A percentile compares a stretch with the other conserved stretches of the same genome.
Conservation (phyloP, 805 yeast genomes). For the Starmerella tilneyi region DNA sequence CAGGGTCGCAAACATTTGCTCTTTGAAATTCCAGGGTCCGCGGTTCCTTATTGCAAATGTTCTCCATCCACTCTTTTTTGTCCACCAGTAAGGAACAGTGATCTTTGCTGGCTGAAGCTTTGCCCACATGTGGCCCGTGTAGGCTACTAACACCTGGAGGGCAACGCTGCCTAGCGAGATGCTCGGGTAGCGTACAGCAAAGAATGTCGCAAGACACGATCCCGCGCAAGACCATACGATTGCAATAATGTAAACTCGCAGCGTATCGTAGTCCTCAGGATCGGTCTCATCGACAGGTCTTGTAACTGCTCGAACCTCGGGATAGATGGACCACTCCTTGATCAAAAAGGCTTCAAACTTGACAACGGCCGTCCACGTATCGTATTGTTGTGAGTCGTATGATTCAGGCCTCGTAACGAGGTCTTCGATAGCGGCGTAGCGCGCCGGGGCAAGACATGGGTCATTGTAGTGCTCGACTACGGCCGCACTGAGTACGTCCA, state of each 20-base stretch:
- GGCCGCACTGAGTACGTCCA: slow-evolving; percentile 35
- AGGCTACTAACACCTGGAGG: slow-evolving; percentile 51
- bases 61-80: background rate
- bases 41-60: background rate
- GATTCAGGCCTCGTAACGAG: slow-evolving; percentile 18
- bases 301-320: slow-evolving; percentile 51
- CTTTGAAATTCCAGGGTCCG: slow-evolving; percentile 2
- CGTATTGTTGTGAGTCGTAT: slow-evolving; percentile 20
- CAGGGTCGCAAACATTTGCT: slow-evolving; percentile 45
- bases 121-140: slow-evolving; percentile 43
- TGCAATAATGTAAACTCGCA: slow-evolving; percentile 43
- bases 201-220: slow-evolving; percentile 30
- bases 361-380: slow-evolving; percentile 18
- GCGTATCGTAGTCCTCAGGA: slow-evolving; percentile 34
- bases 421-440: slow-evolving; percentile 31
- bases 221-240: slow-evolving; percentile 45
- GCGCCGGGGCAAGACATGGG: slow-evolving; percentile 37
- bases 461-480: slow-evolving; percentile 39
- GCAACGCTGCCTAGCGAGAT: slow-evolving; percentile 42
- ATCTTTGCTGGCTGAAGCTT: slow-evolving; percentile 13
- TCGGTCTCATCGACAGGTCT: slow-evolving; percentile 40
- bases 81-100: slow-evolving; percentile 5
- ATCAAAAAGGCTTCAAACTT: slow-evolving; percentile 38
- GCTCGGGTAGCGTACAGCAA: slow-evolving; percentile 48
- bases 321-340: slow-evolving; percentile 43